Conservation (phyloP, 345 rosid species). For the Abelmoschus esculentus region DNA sequence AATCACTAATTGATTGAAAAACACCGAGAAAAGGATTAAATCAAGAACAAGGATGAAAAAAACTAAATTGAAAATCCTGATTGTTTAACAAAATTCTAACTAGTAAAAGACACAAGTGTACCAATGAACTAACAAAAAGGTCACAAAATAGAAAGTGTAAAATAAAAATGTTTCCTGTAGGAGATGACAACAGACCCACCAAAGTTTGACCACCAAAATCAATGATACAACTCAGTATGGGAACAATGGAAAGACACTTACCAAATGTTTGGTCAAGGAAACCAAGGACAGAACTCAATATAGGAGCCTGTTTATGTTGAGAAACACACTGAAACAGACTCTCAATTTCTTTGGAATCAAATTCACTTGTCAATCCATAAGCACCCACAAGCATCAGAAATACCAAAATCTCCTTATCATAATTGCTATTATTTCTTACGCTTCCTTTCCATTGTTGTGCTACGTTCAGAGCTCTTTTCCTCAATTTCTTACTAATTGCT, state of each 20-base stretch:
- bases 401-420: conserved; percentile 6
- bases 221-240: not conserved
- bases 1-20: not conserved
- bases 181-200: not conserved
- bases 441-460: conserved; percentile 6
- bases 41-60: not conserved
- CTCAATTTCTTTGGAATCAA: not conserved
- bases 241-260: not conserved
- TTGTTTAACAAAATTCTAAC: not conserved
- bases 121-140: not conserved
- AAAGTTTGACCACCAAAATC: not conserved
- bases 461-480: conserved; percentile 14
- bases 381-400: conserved; percentile 13
- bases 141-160: not conserved
- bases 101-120: not conserved
- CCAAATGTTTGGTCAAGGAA: conserved; percentile 3
- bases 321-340: conserved; percentile 7
- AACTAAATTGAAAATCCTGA: not conserved
- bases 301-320: conserved; percentile 8
- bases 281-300: conserved; percentile 1
- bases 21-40: not conserved
- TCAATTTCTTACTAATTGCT: conserved; percentile 9
- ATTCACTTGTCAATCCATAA: conserved; percentile 9
- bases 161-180: no score
- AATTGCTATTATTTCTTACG: not conserved